Conservation (phyloP, 2,329 filamentous ascomycete species). For the Furcasterigmium furcatum region DNA sequence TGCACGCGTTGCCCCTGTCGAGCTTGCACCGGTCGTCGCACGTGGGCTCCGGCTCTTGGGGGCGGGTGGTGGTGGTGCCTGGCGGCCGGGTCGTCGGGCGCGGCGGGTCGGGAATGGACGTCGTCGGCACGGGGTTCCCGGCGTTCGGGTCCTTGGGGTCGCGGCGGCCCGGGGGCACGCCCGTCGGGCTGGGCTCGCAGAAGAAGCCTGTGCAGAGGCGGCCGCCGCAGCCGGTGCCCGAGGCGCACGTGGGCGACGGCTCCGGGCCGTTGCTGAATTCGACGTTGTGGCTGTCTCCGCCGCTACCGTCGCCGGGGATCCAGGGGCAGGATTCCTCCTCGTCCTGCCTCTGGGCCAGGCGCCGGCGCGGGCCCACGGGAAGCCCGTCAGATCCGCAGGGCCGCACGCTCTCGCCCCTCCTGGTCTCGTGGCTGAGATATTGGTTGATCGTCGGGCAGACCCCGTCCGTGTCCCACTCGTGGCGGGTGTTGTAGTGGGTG, state of each 20-base stretch:
- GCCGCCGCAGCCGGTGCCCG: conserved; percentile 12
- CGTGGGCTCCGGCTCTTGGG: too few relatives aligned
- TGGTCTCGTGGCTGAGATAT: neutral
- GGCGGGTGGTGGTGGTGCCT: too few relatives aligned
- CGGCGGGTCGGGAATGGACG: too few relatives aligned
- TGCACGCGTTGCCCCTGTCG: too few relatives aligned
- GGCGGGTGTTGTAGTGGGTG: neutral
- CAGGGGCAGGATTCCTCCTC: neutral
- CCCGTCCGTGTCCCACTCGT: neutral
- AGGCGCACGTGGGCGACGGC: conserved; percentile 10
- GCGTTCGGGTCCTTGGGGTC: conserved; percentile 17
- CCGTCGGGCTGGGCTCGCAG: conserved; percentile 13
- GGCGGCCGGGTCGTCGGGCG: too few relatives aligned
- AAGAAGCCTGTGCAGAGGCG: conserved; percentile 16
- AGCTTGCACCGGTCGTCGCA: too few relatives aligned
- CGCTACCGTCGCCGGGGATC: conserved; percentile 1
- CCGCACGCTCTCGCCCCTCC: neutral
- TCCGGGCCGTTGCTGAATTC: conserved; percentile 7
- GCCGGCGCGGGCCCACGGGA: too few relatives aligned
- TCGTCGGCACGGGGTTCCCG: too few relatives aligned
- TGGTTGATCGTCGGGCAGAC: neutral
- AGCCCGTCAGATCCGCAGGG: neutral
- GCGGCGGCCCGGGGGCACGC: conserved; percentile 11
- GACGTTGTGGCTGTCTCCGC: neutral
- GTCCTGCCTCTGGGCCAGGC: neutral